phyloP scores from a whole-genome alignment of 2,329 filamentous ascomycete species.

The Colletotrichum trifolii region DNA sequence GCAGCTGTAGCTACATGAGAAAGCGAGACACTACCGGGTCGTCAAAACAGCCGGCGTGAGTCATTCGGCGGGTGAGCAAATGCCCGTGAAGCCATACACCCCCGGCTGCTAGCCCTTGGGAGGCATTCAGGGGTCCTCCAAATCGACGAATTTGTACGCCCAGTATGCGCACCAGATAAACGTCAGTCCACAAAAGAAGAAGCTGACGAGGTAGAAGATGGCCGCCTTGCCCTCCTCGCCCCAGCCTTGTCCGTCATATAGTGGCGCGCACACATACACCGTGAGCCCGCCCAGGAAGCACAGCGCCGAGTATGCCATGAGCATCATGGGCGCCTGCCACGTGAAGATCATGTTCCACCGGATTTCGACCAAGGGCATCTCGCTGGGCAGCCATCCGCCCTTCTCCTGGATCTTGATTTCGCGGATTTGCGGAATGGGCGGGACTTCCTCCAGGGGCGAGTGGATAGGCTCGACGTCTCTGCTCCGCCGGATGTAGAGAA shows the following conservation, averaged over 20 bases:
- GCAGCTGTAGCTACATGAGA: too few relatives aligned
- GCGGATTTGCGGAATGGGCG: conserved; percentile 34
- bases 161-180: conserved; percentile 44
- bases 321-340: conserved; percentile 45
- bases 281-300: conserved; percentile 40
- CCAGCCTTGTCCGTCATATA: conserved; percentile 38
- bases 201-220: conserved; percentile 39
- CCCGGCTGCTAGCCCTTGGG: not conserved
- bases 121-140: conserved; percentile 28
- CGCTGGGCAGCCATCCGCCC: conserved; percentile 33
- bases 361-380: conserved; percentile 36
- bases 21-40: too few relatives aligned
- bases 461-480: conserved; percentile 24
- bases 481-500: conserved; percentile 33
- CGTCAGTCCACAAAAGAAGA: conserved; percentile 34
- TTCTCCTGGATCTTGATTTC: conserved; percentile 28
- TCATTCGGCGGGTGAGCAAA: conserved; percentile 22
- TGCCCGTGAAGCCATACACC: not conserved
- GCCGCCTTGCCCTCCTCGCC: conserved; percentile 37
- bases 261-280: conserved; percentile 40
- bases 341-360: conserved; percentile 46
- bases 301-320: conserved; percentile 41
- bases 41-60: conserved; percentile 21
- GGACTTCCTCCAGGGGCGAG: conserved; percentile 28
- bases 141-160: conserved; percentile 42